phyloP scores from a whole-genome alignment of 306 rosid genomes.

The Dalbergia oliveri region DNA sequence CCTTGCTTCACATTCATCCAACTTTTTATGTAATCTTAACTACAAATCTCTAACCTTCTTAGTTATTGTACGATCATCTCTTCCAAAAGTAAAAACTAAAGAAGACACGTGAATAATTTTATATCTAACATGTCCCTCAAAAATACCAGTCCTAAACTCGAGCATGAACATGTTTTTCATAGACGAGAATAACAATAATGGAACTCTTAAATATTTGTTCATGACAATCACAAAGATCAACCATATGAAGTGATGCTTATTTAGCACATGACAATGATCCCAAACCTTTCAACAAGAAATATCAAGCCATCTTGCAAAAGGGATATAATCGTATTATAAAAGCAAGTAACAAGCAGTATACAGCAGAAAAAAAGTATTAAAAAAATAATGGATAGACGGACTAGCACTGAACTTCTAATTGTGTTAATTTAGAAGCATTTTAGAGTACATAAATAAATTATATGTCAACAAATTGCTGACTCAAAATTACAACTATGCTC shows the following conservation, averaged over 20 bases:
- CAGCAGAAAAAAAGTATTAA: not conserved
- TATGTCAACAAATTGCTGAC: not conserved
- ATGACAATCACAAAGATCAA: not conserved
- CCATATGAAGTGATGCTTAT: not conserved
- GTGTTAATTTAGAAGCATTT: slow-evolving; percentile 18
- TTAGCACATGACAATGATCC: not conserved
- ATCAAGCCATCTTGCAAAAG: not conserved
- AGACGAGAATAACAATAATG: no score
- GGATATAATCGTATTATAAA: not conserved
- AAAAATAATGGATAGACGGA: not conserved
- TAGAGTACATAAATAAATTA: slow-evolving; percentile 28
- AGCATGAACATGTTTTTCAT: no score
- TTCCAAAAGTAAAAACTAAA: no score
- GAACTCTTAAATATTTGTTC: no score
- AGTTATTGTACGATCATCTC: no score
- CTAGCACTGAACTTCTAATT: not conserved
- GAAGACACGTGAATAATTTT: no score
- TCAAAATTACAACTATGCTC: slow-evolving; percentile 35
- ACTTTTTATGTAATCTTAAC: no score
- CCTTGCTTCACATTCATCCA: no score
- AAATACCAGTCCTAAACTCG: no score
- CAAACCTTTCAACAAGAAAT: not conserved
- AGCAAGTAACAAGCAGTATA: not conserved
- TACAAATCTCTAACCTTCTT: no score
- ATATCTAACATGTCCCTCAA: no score